Percentiles rank a stretch among this genome's conserved stretches.
Conservation (phyloP, 1,284 basidiomycete species). For the Ganoderma sp. region DNA sequence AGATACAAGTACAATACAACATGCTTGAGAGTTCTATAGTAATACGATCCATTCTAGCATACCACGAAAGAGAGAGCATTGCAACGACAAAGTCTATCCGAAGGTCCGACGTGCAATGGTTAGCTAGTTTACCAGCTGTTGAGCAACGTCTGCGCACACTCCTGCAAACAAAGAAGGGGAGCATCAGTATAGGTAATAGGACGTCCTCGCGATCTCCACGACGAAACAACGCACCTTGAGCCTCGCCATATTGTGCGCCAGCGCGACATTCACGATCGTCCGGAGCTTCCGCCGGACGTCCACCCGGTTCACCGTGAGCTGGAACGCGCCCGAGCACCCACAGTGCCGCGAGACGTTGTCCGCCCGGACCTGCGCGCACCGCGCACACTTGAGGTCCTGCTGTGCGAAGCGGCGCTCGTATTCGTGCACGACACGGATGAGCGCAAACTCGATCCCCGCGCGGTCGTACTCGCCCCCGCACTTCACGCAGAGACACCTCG, state of each 20-base stretch:
- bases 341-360: constrained; percentile 89
- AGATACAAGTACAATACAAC: constrained; percentile 31
- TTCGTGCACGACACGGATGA: constrained; percentile 79
- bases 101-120: background rate
- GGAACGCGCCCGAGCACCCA: constrained; percentile 86
- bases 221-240: constrained; percentile 58
- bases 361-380: constrained; percentile 88
- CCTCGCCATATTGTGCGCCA: constrained; percentile 69
- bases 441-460: constrained; percentile 81
- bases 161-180: constrained; percentile 44
- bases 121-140: constrained; percentile 29
- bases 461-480: constrained; percentile 93
- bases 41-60: constrained; percentile 8
- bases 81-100: constrained; percentile 5
- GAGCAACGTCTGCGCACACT: constrained; percentile 39
- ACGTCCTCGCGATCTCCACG: background rate
- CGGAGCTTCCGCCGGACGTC: constrained; percentile 74
- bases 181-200: constrained; percentile 6
- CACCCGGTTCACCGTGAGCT: constrained; percentile 70
- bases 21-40: constrained; percentile 19
- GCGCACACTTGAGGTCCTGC: constrained; percentile 88
- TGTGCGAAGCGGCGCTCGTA: constrained; percentile 83
- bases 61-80: constrained; percentile 24
- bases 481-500: constrained; percentile 68
- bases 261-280: constrained; percentile 82